Evolutionary conservation across 306 rosid genomes (phyloP).

Genomic region (Cicer arietinum): DNA sequence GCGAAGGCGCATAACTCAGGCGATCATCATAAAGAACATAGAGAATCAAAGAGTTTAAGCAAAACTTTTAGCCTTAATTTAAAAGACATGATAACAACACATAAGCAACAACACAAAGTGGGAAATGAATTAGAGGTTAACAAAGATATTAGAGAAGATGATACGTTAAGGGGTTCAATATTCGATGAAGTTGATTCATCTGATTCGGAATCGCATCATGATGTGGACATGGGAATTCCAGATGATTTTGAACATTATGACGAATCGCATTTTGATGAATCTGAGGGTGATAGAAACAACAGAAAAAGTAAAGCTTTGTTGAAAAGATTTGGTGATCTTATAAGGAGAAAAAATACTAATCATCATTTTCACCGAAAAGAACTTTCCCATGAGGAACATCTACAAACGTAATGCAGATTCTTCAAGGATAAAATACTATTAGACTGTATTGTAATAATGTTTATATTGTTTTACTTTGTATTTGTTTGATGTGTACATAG

Average conservation of each 20-base stretch:
- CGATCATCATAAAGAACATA: conserved; percentile 27
- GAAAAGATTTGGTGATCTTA: conserved; percentile 82
- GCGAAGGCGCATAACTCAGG: conserved; percentile 33
- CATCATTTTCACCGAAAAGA: conserved; percentile 43
- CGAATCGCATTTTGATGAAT: conserved; percentile 56
- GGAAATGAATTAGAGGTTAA: conserved; percentile 44
- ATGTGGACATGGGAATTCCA: conserved; percentile 47
- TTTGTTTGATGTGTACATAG: conserved; percentile 6
- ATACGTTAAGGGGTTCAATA: conserved; percentile 61
- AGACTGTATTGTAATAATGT: not conserved
- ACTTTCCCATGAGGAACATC: conserved; percentile 48
- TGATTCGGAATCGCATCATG: conserved; percentile 50
- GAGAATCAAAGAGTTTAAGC: conserved; percentile 41
- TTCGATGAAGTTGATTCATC: conserved; percentile 64
- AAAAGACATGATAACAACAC: conserved; percentile 50
- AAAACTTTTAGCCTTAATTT: conserved; percentile 54
- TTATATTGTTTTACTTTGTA: not conserved
- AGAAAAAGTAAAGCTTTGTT: conserved; percentile 81
- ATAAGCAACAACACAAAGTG: conserved; percentile 40
- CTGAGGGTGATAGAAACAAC: conserved; percentile 57
- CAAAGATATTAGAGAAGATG: conserved; percentile 47
- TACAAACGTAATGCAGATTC: conserved; percentile 25
- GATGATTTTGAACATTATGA: conserved; percentile 59
- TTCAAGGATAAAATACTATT: not conserved
- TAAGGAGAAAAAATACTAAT: conserved; percentile 56